Evolutionary conservation across 768 basidiomycete species (phyloP).

Genomic region (Mycena maculata): DNA sequence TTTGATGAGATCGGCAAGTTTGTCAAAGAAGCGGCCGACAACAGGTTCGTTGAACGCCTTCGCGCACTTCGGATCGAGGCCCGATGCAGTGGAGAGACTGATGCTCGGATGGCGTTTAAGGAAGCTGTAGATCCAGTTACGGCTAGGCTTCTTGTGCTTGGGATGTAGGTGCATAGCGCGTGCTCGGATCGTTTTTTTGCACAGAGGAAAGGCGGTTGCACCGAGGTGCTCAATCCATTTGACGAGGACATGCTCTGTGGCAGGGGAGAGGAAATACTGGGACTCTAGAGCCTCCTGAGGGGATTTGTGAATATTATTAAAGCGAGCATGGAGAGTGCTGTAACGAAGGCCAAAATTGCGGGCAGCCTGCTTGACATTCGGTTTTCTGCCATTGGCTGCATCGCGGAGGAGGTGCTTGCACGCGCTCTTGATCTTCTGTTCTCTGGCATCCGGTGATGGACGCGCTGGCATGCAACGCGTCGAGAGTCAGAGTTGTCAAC

Average conservation of each 20-base stretch:
- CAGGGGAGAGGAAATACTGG: neutral
- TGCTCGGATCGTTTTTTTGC: too few relatives aligned
- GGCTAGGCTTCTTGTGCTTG: slow-evolving; percentile 1
- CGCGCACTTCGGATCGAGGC: neutral
- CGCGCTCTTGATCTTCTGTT: too few relatives aligned
- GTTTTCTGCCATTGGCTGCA: too few relatives aligned
- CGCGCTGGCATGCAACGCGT: neutral
- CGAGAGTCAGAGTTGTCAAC: neutral
- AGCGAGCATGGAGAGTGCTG: too few relatives aligned
- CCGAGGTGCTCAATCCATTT: slow-evolving; percentile 17
- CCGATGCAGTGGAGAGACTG: neutral
- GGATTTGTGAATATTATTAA: too few relatives aligned
- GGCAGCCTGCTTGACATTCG: too few relatives aligned
- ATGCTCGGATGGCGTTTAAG: neutral
- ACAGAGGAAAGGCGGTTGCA: slow-evolving; percentile 3
- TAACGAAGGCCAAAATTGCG: too few relatives aligned
- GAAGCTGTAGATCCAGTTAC: slow-evolving; percentile 10
- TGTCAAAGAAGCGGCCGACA: neutral
- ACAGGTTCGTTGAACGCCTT: too few relatives aligned
- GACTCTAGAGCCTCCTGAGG: slow-evolving; percentile 3
- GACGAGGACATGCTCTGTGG: slow-evolving; percentile 14
- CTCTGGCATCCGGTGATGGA: too few relatives aligned
- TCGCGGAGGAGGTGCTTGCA: too few relatives aligned
- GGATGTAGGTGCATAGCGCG: neutral
- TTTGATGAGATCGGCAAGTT: neutral